Base-by-base conservation (phyloP, 177 flowering plant species). In the Telopea speciosissima region DNA sequence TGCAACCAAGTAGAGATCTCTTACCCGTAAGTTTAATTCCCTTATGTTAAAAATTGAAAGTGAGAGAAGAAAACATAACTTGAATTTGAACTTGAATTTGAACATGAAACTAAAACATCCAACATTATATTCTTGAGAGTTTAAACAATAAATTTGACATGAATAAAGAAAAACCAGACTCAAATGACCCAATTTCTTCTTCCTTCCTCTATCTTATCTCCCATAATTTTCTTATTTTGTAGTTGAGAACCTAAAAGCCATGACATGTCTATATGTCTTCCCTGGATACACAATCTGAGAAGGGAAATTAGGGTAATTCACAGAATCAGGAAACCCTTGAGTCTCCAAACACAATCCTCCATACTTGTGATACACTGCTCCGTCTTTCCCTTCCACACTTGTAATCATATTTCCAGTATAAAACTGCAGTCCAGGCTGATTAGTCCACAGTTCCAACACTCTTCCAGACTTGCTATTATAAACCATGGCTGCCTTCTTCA, bases 251-350 rank as follows among this genome's bases (percentile, higher is more conserved):
- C 75, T 81, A 44, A 66, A 86, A 45, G 84, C 28, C 93, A 93
- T 87, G 14, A 42, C 0, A 69, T 91, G 92, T 42, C 69, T 70
- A 70, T 89, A 93, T 54, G 78, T 26, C 80, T 89, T 61, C 56
- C 87, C 90, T 1, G 92, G 89, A 56, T n/a, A 66, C 65, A 89
- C 85, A 65, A 91, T 87, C 76, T 72, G 81, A 0, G 98, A 90
- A 45, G 97, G 98, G 73, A 93, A 93, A 67, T 86, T 87, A 8
- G 92, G 96, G 69, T 90, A 92, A 69, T 93, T 90, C 12, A 93
- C 98, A 0, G 98, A 71, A 66, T 93, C 96, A 11, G 98, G 98
- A 64, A 85, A 93, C 26, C 87, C 93, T 63, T 93, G 98, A 36
- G 93, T 91, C 84, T 93, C 98, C 82, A 93, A 83, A 56, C 90